Conservation (phyloP, 2,329 filamentous ascomycete genomes). For the Aspergillus uvarum region DNA sequence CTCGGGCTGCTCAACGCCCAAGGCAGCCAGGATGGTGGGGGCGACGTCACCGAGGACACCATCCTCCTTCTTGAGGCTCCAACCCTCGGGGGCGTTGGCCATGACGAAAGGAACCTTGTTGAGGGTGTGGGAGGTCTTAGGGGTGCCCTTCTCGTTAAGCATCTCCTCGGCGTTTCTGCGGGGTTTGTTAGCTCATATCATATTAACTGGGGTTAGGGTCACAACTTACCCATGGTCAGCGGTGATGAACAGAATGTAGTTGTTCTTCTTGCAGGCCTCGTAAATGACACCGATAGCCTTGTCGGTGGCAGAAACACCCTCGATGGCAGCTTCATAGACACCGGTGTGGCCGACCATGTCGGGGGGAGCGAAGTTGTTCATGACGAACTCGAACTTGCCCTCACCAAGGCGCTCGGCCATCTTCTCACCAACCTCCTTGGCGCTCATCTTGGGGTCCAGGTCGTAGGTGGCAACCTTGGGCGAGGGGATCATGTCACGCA, state of each 20-base stretch:
- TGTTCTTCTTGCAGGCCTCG: conserved; percentile 89
- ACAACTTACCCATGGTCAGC: conserved; percentile 77
- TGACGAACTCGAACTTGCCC: conserved; percentile 89
- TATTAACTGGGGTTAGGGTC: background rate
- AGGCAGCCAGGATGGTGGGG: conserved; percentile 84
- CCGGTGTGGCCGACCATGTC: conserved; percentile 99
- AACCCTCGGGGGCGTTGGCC: conserved; percentile 91
- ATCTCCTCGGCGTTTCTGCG: conserved; percentile 91
- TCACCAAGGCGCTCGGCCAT: conserved; percentile 82
- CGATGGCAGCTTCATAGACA: conserved; percentile 89
- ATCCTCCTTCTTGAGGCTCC: conserved; percentile 76
- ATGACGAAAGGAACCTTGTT: conserved; percentile 98
- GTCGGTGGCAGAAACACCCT: conserved; percentile 83
- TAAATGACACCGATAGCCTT: conserved; percentile 90
- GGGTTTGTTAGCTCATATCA: background rate
- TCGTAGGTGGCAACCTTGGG: conserved; percentile 97
- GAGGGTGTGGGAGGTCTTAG: conserved; percentile 96
- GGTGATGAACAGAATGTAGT: conserved; percentile 92
- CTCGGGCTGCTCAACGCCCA: conserved; percentile 86
- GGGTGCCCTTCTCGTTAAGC: conserved; percentile 92
- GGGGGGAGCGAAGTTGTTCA: conserved; percentile 99
- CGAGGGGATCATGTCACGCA: conserved; percentile 88
- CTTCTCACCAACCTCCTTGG: conserved; percentile 83
- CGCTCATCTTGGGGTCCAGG: conserved; percentile 92
- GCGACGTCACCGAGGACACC: conserved; percentile 97